Evolutionary conservation across 225 moss, liverwort and hornwort species (phyloP).

Genomic region (Polytrichum formosum): DNA sequence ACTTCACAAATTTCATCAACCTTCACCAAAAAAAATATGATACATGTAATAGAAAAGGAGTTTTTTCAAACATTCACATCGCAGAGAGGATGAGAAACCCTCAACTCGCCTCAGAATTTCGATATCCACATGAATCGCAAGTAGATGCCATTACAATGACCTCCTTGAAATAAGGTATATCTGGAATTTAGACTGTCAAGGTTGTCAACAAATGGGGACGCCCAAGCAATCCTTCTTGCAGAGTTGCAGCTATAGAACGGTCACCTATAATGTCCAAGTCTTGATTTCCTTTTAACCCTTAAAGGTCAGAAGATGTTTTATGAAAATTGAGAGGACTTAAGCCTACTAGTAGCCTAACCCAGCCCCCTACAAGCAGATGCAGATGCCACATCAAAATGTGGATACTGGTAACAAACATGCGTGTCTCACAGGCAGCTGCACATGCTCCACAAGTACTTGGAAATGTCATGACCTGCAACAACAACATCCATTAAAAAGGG

Average conservation of each 20-base stretch:
- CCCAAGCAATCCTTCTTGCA: no score
- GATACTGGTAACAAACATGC: slow-evolving; percentile 94
- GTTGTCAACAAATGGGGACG: slow-evolving; percentile 2
- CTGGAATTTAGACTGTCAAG: slow-evolving; percentile 36
- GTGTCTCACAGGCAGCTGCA: slow-evolving; percentile 59
- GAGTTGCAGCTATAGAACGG: no score
- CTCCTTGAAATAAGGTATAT: slow-evolving; percentile 91
- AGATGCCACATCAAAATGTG: slow-evolving; percentile 30
- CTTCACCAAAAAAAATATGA: not conserved
- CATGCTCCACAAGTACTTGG: slow-evolving; percentile 78
- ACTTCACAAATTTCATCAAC: not conserved
- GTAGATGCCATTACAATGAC: slow-evolving; percentile 84
- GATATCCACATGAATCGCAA: slow-evolving; percentile 79
- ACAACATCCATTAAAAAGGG: not conserved
- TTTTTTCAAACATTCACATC: not conserved
- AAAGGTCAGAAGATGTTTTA: no score
- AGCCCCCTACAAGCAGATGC: not conserved
- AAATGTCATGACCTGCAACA: slow-evolving; percentile 74
- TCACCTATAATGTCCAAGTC: no score
- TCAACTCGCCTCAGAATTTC: slow-evolving; percentile 63
- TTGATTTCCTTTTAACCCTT: no score
- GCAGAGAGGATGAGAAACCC: not conserved
- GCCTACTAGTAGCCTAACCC: no score
- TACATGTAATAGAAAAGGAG: not conserved
- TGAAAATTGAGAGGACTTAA: no score